Base-by-base conservation (phyloP, 179 eudicot genomes). In the Beta macrorhiza region DNA sequence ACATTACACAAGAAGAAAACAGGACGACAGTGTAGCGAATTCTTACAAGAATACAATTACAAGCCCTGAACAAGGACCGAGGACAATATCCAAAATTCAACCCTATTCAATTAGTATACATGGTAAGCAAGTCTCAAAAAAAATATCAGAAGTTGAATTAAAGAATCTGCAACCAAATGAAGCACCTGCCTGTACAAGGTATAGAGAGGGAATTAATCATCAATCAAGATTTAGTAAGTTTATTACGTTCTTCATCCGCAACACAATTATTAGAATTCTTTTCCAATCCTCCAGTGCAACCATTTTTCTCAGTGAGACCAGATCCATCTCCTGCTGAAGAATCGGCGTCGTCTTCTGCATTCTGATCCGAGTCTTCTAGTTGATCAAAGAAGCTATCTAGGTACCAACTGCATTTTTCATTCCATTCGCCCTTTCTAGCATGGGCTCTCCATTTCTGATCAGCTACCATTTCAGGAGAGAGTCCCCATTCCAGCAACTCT, bases 331-430 rank as follows among this genome's bases (percentile, higher is more conserved):
- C 81, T 22, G n/a, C 52, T 44, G 57, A 42, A 56, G 73, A 67
- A 64, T 85, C 67, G 1, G 72, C 32, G 19, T 72, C 86, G 5
- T 79, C 85, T 58, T 82, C 88, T 13, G 53, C 75, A 79, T 75
- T 61, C 3, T 82, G 83, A 56, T 85, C 89, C 0, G 86, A 79
- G 22, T 89, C 89, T 22, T 89, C 87, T 68, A 87, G 81, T 15
- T 84, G 76, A 78, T 90, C 91, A 75, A 91, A 91, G 85, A 91
- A 91, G 19, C 83, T 78, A 59, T 91, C 90, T 9, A 86, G 86
- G 81, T 87, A 88, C 94, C 94, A 91, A 0, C 86, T 67, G 64
- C 94, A 91, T 16, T 80, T 86, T 67, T 91, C 94, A 73, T 85
- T 88, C 92, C 92, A 90, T 12, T 82, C 86, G 55, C 91, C 90